These are phyloP conservation scores for Pythium insidiosum DNA, from an alignment of 352 stramenopile genomes.

Conservation along the genomic window DNA sequence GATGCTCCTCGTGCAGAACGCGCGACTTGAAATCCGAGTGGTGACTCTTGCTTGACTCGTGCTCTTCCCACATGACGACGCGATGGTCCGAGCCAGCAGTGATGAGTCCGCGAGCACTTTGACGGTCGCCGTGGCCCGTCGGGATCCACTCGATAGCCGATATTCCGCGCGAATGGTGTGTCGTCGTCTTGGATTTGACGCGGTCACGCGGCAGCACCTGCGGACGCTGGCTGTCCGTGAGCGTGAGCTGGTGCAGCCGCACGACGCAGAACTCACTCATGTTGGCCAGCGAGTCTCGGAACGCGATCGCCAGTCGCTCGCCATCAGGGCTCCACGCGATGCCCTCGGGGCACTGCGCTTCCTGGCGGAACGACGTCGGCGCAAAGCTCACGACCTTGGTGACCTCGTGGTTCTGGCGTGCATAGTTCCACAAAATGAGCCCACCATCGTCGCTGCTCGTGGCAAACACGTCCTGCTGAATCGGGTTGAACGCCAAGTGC, in stretches of 20 bases:
- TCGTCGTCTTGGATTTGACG: constrained; percentile 51
- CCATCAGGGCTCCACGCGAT: constrained; percentile 73
- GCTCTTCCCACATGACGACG: constrained; percentile 71
- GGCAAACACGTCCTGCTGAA: constrained; percentile 61
- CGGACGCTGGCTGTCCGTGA: constrained; percentile 31
- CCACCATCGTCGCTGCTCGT: constrained; percentile 74
- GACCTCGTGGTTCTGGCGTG: constrained; percentile 48
- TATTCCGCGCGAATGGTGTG: constrained; percentile 51
- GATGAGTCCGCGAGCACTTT: constrained; percentile 43
- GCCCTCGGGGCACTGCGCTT: constrained; percentile 55
- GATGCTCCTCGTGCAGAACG: constrained; percentile 65
- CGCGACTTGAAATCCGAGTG: constrained; percentile 50
- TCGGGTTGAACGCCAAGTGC: constrained; percentile 71
- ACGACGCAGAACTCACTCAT: constrained; percentile 75
- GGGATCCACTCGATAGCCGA: constrained; percentile 67
- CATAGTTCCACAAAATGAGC: constrained; percentile 75
- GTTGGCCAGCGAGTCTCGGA: constrained; percentile 51
- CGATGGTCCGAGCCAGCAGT: constrained; percentile 65
- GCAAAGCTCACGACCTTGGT: constrained; percentile 49
- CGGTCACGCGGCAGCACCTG: constrained; percentile 44
- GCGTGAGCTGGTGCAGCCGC: constrained; percentile 50
- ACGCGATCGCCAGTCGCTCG: constrained; percentile 69
- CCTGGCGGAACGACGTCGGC: constrained; percentile 51
- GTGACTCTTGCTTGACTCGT: constrained; percentile 20
- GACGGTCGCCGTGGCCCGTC: constrained; percentile 29